A percentile compares a stretch with the other conserved stretches of the same genome.
These are phyloP conservation scores for Tylopilus vinaceipallidus DNA, from an alignment of 768 basidiomycete species.

Conservation along the genomic window DNA sequence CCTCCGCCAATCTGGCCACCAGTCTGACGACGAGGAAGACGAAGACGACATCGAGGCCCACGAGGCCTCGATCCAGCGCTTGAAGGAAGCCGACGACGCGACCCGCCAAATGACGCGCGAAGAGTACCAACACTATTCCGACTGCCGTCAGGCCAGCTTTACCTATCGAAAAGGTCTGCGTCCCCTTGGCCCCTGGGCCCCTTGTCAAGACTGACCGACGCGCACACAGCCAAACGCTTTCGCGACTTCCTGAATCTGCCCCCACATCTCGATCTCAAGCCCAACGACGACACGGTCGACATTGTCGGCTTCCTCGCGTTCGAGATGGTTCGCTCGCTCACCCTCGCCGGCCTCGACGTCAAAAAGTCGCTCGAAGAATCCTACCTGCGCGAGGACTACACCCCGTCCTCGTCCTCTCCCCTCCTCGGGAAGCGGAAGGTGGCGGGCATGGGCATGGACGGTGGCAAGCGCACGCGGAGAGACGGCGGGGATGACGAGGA, in stretches of 20 bases:
- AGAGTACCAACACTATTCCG: slow-evolving; percentile 95
- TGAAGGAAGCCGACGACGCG: slow-evolving; percentile 94
- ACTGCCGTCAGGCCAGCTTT: slow-evolving; percentile 95
- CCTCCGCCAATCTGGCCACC: slow-evolving; percentile 68
- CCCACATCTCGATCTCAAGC: slow-evolving; percentile 79
- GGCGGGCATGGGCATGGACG: slow-evolving; percentile 42
- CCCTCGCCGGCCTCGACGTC: slow-evolving; percentile 82
- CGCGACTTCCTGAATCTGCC: slow-evolving; percentile 92
- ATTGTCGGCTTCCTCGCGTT: slow-evolving; percentile 97
- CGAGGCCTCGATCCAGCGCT: slow-evolving; percentile 86
- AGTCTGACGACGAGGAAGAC: slow-evolving; percentile 93
- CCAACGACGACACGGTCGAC: slow-evolving; percentile 92
- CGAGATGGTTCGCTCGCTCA: slow-evolving; percentile 94
- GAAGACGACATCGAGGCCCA: slow-evolving; percentile 96
- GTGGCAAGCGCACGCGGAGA: slow-evolving; percentile 47
- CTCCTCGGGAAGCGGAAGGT: slow-evolving; percentile 71
- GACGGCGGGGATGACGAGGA: slow-evolving; percentile 49
- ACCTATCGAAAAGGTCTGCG: slow-evolving; percentile 89
- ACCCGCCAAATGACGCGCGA: slow-evolving; percentile 95
- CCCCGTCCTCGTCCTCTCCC: slow-evolving; percentile 44
- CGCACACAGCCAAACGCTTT: slow-evolving; percentile 81
- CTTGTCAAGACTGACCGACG: neutral
- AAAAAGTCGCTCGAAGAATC: slow-evolving; percentile 78
- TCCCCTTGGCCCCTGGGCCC: too few species aligned
- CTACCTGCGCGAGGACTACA: slow-evolving; percentile 61